phyloP scores from a whole-genome alignment of 225 moss, liverwort and hornwort genomes.

The Thuidium tamariscinum region DNA sequence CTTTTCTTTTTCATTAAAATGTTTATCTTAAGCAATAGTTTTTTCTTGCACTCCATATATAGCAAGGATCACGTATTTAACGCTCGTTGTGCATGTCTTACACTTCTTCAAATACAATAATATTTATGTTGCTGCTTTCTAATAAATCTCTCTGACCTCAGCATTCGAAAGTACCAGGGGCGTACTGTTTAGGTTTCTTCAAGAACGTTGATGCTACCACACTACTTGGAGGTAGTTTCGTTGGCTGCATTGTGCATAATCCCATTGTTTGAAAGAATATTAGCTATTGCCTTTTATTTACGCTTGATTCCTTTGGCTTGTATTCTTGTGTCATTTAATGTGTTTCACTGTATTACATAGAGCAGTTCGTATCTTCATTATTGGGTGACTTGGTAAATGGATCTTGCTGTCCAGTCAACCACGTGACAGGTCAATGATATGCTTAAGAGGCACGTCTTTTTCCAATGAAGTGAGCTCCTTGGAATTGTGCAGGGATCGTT shows the following conservation, averaged over 20 bases:
- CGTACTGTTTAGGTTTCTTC: slow-evolving; percentile 93
- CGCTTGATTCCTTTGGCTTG: background rate
- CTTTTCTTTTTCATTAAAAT: background rate
- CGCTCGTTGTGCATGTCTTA: background rate
- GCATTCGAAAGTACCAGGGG: slow-evolving; percentile 70
- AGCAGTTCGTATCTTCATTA: background rate
- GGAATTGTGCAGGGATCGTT: slow-evolving; percentile 62
- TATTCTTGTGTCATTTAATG: background rate
- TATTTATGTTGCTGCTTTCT: background rate
- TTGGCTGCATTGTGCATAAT: background rate
- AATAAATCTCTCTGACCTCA: slow-evolving; percentile 11
- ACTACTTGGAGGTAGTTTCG: slow-evolving; percentile 75
- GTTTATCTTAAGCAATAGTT: background rate
- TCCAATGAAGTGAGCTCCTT: background rate
- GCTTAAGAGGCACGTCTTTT: background rate
- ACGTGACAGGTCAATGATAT: background rate
- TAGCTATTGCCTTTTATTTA: background rate
- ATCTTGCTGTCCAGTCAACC: background rate
- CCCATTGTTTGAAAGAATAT: background rate
- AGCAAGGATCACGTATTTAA: background rate
- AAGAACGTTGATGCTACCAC: slow-evolving; percentile 94
- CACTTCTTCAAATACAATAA: background rate
- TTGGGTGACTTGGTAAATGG: background rate
- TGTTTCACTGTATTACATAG: background rate
- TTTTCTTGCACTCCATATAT: background rate